These are phyloP conservation scores for Epichloe gansuensis DNA, from an alignment of 2,329 filamentous ascomycete species.

Conservation along the genomic window DNA sequence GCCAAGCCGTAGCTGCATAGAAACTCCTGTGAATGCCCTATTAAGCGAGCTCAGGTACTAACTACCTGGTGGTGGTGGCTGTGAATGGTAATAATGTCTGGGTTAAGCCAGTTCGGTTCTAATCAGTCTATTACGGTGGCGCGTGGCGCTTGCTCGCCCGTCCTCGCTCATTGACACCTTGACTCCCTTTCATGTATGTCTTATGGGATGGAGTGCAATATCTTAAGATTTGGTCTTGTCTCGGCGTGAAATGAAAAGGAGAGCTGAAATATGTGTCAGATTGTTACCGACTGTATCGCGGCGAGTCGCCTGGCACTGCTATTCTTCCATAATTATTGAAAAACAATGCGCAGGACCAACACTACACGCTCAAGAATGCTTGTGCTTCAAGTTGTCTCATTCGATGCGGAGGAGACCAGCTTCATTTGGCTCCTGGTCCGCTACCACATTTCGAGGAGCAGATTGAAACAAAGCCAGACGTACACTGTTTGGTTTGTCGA, in stretches of 20 bases:
- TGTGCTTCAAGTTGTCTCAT: neutral
- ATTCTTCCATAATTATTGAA: neutral
- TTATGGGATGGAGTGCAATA: neutral
- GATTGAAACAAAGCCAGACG: neutral
- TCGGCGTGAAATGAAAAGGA: neutral
- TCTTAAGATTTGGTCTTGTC: neutral
- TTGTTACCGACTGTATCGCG: neutral
- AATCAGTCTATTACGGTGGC: neutral
- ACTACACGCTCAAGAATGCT: neutral
- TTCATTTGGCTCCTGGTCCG: neutral
- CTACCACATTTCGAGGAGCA: neutral
- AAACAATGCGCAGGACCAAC: neutral
- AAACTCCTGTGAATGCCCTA: neutral
- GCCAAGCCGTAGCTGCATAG: neutral
- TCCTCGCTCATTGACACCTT: no score
- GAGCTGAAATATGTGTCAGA: neutral
- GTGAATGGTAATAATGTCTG: neutral
- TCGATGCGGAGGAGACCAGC: neutral
- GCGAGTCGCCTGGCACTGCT: neutral
- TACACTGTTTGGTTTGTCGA: no score
- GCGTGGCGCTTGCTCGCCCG: neutral
- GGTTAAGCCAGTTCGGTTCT: neutral
- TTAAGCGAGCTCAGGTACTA: no score
- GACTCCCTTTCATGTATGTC: neutral
- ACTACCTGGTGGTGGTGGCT: neutral